Evolutionary conservation across 2,329 filamentous ascomycete genomes (phyloP), one percentile per base, ranked within the genome.

Genomic region (Penicillium sp.): DNA sequence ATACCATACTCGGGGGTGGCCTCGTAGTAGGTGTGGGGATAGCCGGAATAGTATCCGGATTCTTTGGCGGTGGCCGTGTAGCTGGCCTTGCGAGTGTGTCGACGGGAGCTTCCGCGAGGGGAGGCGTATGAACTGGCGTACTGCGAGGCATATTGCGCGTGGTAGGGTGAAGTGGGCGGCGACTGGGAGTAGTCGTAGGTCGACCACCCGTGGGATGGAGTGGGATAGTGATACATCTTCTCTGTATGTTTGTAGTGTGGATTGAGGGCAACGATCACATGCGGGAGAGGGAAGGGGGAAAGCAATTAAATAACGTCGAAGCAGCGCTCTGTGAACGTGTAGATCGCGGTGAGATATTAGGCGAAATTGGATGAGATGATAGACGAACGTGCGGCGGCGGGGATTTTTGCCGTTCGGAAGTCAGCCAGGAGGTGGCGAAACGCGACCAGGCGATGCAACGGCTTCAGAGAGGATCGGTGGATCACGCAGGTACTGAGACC

Each of bases 21-120:
- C 41, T 76, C 71, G 58, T 77, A 73, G 61, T 73, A 76, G 49
- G 66, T 65, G 44, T 72, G 68, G 52, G 70, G 70, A 53, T 73
- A 72, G 44, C 71, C 70, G 54, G 75, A 71, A 53, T 74, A 66
- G 63, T 66, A 73, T 49, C 66, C 67, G 43, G 63, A 61, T 9
- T 71, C 69, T 50, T 64, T 66, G 41, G 69, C 69, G 64, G 72
- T 70, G 63, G 72, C 71, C 50, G 66, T 68, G 64, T 77, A 78
- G 56, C 80, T 84, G 54, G 79, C 74, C 57, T 80, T 77, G 62
- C 80, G 77, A 29, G 71, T 66, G 65, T 83, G 80, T 53, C 71
- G 70, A 62, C 77, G 77, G 40, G 76, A 53, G 4, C 65, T 50
- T 28, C 62, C 59, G 28, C 66, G 66, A 5, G 69, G 76, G 36